These are phyloP conservation scores for Striga asiatica DNA, from an alignment of 257 asterid genomes.

Conservation along the genomic window DNA sequence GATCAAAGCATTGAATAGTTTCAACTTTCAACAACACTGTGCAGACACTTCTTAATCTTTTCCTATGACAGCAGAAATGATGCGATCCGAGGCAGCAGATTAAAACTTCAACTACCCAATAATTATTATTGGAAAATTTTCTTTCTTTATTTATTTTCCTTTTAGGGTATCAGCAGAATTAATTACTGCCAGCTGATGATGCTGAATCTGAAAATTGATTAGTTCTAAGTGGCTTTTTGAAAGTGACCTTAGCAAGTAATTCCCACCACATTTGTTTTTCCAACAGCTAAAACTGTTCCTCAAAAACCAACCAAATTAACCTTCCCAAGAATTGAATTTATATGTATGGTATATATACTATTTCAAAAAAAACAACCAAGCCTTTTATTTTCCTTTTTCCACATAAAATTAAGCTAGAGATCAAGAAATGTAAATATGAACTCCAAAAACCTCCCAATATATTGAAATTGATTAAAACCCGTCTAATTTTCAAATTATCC, in stretches of 20 bases:
- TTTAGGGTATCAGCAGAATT: constrained; percentile 24
- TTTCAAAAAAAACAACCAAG: no score
- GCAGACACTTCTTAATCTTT: constrained; percentile 19
- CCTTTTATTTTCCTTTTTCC: background rate
- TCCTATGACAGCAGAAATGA: constrained; percentile 25
- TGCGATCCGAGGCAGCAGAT: constrained; percentile 28
- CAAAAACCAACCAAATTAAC: background rate
- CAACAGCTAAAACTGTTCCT: background rate
- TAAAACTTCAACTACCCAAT: constrained; percentile 26
- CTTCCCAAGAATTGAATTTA: background rate
- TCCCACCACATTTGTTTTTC: background rate
- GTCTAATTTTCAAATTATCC: background rate
- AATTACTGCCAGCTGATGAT: constrained; percentile 30
- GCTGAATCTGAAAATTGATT: constrained; percentile 3
- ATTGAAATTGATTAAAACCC: background rate
- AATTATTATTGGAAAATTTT: constrained; percentile 21
- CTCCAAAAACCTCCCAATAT: background rate
- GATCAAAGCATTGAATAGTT: constrained; percentile 26
- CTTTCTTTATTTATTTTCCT: background rate
- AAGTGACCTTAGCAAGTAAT: constrained; percentile 1
- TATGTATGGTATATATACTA: no score
- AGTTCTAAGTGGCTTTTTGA: background rate
- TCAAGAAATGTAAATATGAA: constrained; percentile 10
- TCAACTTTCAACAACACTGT: constrained; percentile 41
- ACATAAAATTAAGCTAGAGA: background rate